phyloP scores from a whole-genome alignment of 768 basidiomycete species.

The Kwoniella heveanensis region DNA sequence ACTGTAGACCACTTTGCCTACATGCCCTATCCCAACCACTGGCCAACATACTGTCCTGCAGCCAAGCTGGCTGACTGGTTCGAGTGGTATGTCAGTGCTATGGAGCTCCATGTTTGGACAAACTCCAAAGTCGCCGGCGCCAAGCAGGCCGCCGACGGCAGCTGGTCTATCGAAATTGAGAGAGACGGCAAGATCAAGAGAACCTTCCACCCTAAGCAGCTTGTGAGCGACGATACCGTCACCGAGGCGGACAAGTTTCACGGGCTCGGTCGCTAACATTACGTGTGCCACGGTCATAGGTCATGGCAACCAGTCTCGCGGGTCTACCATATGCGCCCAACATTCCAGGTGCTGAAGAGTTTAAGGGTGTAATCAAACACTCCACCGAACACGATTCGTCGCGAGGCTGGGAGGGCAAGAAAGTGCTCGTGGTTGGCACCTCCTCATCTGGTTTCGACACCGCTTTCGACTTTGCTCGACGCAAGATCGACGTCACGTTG shows the following conservation, averaged over 20 bases:
- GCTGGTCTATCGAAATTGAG: constrained; percentile 26
- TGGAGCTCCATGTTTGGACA: constrained; percentile 29
- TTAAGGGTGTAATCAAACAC: constrained; percentile 68
- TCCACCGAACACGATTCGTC: constrained; percentile 65
- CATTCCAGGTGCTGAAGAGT: constrained; percentile 58
- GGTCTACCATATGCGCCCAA: constrained; percentile 12
- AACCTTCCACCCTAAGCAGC: constrained; percentile 21
- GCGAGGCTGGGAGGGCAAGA: constrained; percentile 63
- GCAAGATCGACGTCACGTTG: constrained; percentile 60
- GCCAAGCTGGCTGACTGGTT: constrained; percentile 52
- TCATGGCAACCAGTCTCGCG: constrained; percentile 24
- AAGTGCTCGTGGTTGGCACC: constrained; percentile 70
- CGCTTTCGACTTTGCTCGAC: constrained; percentile 59
- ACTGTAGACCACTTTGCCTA: constrained; percentile 62
- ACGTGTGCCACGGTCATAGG: no score
- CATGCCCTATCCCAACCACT: constrained; percentile 44
- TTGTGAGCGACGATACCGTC: not conserved
- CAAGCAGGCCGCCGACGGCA: constrained; percentile 11
- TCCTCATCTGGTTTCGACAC: constrained; percentile 63
- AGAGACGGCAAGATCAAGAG: not conserved
- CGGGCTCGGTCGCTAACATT: no score
- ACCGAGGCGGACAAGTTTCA: not conserved
- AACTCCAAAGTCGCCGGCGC: constrained; percentile 9
- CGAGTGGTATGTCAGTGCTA: constrained; percentile 36
- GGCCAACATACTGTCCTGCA: constrained; percentile 53